Evolutionary conservation across 306 rosid genomes (phyloP).

Genomic region (Quercus glauca): DNA sequence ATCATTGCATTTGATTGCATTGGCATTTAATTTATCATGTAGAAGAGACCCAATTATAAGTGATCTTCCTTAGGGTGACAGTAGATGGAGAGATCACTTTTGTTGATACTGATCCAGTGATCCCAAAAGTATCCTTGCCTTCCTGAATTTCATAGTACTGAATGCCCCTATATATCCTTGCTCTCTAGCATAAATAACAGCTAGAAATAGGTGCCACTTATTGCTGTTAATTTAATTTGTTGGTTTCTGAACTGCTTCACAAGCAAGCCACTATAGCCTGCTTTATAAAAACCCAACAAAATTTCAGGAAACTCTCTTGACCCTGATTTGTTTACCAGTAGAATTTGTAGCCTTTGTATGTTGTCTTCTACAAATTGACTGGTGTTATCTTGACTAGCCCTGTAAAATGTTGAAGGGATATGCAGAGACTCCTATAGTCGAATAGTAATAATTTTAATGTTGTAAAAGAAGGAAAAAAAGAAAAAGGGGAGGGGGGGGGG

Average conservation of each 20-base stretch:
- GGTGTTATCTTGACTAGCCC: background rate
- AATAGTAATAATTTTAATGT: background rate
- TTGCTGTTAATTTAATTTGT: background rate
- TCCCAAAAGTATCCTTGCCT: background rate
- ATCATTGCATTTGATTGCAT: background rate
- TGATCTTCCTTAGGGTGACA: background rate
- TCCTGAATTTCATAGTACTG: background rate
- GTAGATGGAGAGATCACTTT: background rate
- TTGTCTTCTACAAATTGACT: background rate
- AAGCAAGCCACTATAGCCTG: background rate
- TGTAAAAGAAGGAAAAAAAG: background rate
- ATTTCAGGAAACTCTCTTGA: background rate
- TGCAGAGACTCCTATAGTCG: background rate
- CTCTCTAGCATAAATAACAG: background rate
- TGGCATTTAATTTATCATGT: background rate
- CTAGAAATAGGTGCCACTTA: background rate
- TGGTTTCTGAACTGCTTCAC: background rate
- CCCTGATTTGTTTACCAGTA: background rate
- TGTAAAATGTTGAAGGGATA: background rate
- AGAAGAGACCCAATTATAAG: background rate
- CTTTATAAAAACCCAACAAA: background rate
- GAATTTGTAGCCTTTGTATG: background rate
- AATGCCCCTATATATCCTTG: background rate
- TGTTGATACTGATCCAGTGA: background rate
- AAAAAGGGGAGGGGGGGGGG: too few relatives aligned